Conservation (phyloP, 2,329 filamentous ascomycete species). For the Phyllosticta citrichinensis region DNA sequence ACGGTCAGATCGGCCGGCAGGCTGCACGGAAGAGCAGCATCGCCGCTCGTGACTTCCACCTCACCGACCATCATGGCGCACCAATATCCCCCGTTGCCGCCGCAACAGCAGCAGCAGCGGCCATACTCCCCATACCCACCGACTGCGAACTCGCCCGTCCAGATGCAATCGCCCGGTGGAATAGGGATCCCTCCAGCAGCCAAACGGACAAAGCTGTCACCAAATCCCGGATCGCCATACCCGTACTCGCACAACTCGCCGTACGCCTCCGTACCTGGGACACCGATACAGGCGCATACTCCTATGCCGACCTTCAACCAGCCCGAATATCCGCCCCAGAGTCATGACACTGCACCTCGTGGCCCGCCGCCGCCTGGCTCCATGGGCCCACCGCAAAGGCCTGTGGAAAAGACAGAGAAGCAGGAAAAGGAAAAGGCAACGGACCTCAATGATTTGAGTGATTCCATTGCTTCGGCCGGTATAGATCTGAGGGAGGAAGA, state of each 20-base stretch:
- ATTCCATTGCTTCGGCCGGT: constrained; percentile 74
- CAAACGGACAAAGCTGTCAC: constrained; percentile 43
- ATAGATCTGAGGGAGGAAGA: constrained; percentile 84
- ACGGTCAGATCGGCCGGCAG: constrained; percentile 6
- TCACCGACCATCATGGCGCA: constrained; percentile 13
- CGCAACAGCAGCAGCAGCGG: constrained; percentile 35
- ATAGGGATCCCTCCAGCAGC: constrained; percentile 58
- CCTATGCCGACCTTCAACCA: constrained; percentile 37
- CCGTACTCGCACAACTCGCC: constrained; percentile 43
- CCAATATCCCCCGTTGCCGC: constrained; percentile 21
- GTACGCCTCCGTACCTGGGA: constrained; percentile 27
- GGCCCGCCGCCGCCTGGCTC: constrained; percentile 29
- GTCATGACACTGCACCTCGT: constrained; percentile 11
- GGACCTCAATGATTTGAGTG: constrained; percentile 63
- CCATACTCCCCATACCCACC: constrained; percentile 47
- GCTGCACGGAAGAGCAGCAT: constrained; percentile 1
- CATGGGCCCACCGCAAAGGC: constrained; percentile 56
- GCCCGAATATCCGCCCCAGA: constrained; percentile 31
- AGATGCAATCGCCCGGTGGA: constrained; percentile 33
- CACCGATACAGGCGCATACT: constrained; percentile 22
- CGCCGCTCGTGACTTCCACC: background rate
- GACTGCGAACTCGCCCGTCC: constrained; percentile 25
- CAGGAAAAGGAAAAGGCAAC: constrained; percentile 53
- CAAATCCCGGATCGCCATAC: constrained; percentile 21
- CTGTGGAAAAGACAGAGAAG: constrained; percentile 41